Conservation (phyloP, 225 moss, liverwort and hornwort genomes). For the Lunularia cruciata region DNA sequence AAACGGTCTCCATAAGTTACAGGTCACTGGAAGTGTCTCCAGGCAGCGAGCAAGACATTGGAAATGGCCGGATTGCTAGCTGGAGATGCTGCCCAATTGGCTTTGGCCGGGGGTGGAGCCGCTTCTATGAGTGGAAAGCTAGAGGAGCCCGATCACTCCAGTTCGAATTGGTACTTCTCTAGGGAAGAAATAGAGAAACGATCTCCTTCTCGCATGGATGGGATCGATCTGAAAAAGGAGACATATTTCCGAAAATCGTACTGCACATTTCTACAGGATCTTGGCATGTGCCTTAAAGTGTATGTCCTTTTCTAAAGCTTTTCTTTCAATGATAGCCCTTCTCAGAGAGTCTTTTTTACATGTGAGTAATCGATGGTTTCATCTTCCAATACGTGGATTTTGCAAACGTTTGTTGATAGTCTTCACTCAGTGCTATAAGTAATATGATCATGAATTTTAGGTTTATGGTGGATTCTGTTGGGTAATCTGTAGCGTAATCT, state of each 20-base stretch:
- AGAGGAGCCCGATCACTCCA: constrained; percentile 85
- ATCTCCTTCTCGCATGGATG: constrained; percentile 79
- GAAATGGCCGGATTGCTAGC: constrained; percentile 31
- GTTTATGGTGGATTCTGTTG: too few species aligned
- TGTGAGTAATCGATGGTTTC: too few species aligned
- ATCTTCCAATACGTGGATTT: too few species aligned
- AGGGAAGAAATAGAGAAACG: constrained; percentile 76
- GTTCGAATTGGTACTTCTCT: constrained; percentile 78
- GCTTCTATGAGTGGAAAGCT: constrained; percentile 53
- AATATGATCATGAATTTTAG: too few species aligned
- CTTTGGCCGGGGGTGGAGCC: constrained; percentile 23
- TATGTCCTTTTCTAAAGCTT: constrained; percentile 46
- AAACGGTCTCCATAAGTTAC: background rate
- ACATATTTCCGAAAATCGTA: constrained; percentile 84
- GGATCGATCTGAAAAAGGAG: constrained; percentile 86
- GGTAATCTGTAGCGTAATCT: too few species aligned
- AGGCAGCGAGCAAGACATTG: constrained; percentile 10
- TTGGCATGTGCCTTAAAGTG: constrained; percentile 94
- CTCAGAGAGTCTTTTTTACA: too few species aligned
- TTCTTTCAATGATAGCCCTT: too few species aligned
- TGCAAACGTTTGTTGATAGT: too few species aligned
- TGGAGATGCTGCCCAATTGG: constrained; percentile 31
- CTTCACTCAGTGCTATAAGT: too few species aligned
- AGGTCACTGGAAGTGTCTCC: constrained; percentile 12
- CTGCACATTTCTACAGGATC: constrained; percentile 83